Evolutionary conservation across 352 stramenopile genomes (phyloP).

Genomic region (Pythium plurisporium): DNA sequence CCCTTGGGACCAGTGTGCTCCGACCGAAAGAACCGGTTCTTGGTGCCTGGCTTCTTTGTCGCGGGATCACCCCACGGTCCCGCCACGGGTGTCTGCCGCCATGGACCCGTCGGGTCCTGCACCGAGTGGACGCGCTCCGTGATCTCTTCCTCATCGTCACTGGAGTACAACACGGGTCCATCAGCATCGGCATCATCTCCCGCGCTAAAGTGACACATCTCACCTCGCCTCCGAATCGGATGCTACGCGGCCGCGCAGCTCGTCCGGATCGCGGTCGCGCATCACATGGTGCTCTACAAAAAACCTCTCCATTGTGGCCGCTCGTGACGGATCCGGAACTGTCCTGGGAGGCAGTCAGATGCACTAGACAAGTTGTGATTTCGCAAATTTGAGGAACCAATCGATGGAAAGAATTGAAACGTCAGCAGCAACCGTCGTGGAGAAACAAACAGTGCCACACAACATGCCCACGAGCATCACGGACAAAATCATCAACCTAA

Average conservation of each 20-base stretch:
- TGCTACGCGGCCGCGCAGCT: slow-evolving; percentile 38
- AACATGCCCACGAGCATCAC: background rate
- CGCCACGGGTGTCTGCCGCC: slow-evolving; percentile 47
- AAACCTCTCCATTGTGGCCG: slow-evolving; percentile 64
- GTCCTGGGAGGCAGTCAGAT: too few species aligned
- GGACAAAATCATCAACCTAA: slow-evolving; percentile 8
- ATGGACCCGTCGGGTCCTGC: slow-evolving; percentile 62
- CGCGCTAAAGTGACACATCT: slow-evolving; percentile 11
- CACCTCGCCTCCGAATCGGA: slow-evolving; percentile 80
- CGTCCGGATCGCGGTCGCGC: slow-evolving; percentile 67
- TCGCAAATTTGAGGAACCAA: background rate
- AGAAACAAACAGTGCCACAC: background rate
- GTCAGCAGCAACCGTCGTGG: background rate
- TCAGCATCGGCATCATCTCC: background rate
- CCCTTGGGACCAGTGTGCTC: slow-evolving; percentile 76
- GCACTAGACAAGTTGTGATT: too few species aligned
- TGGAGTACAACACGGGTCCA: slow-evolving; percentile 5
- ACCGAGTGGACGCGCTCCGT: slow-evolving; percentile 65
- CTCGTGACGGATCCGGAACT: too few species aligned
- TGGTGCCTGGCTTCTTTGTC: slow-evolving; percentile 15
- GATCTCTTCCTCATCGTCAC: slow-evolving; percentile 48
- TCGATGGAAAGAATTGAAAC: slow-evolving; percentile 10
- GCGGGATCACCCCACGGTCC: slow-evolving; percentile 47
- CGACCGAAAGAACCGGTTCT: slow-evolving; percentile 50
- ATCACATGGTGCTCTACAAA: slow-evolving; percentile 73